A percentile compares a stretch with the other conserved stretches of the same genome.
Evolutionary conservation across 257 asterid genomes (phyloP).

Genomic region (Solanum corneliomulleri): DNA sequence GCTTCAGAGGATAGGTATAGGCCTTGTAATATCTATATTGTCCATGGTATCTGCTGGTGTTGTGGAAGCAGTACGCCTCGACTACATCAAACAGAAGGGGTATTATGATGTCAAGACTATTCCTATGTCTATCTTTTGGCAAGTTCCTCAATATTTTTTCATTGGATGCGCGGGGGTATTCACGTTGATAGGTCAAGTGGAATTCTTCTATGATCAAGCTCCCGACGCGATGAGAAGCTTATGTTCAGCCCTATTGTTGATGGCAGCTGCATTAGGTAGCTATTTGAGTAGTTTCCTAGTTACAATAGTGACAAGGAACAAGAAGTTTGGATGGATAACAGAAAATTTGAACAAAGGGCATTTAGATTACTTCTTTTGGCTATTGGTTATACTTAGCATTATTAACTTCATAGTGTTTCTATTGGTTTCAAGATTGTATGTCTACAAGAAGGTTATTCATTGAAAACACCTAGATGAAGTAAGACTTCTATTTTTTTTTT

Average conservation of each 20-base stretch:
- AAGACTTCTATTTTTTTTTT: neutral
- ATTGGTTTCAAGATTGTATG: conserved; percentile 21
- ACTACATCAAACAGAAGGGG: conserved; percentile 24
- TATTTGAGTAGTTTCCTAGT: conserved; percentile 54
- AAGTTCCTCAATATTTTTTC: conserved; percentile 11
- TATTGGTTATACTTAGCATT: conserved; percentile 44
- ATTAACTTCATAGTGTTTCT: conserved; percentile 47
- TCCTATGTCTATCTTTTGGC: conserved; percentile 60
- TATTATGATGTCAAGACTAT: conserved; percentile 38
- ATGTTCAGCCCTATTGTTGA: conserved; percentile 53
- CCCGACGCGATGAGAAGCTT: conserved; percentile 81
- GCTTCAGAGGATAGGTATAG: conserved; percentile 73
- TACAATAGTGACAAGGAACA: conserved; percentile 38
- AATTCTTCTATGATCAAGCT: conserved; percentile 77
- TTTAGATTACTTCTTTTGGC: conserved; percentile 63
- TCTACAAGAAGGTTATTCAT: conserved; percentile 48
- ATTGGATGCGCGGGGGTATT: conserved; percentile 77
- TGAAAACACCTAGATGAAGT: neutral
- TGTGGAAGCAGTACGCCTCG: conserved; percentile 47
- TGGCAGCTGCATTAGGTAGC: conserved; percentile 60
- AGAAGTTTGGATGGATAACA: conserved; percentile 65
- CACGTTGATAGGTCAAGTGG: conserved; percentile 64
- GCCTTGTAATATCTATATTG: conserved; percentile 28
- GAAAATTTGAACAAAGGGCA: conserved; percentile 65
- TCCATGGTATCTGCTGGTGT: conserved; percentile 53